Evolutionary conservation across 2,329 filamentous ascomycete genomes (phyloP).

Genomic region (Alternaria conjuncta): DNA sequence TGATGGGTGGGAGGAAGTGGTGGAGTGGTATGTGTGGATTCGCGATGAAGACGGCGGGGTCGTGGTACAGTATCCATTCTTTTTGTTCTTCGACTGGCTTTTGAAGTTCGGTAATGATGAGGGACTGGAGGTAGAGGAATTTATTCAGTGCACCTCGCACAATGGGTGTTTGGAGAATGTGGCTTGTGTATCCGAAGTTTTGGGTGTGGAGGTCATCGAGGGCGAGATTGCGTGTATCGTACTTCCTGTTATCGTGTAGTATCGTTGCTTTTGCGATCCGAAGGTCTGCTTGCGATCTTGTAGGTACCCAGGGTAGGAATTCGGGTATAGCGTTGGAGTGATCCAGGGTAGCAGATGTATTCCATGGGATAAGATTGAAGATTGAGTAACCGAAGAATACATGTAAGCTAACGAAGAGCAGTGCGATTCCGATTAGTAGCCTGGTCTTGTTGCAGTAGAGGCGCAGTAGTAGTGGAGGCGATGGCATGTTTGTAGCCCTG

Average conservation of each 20-base stretch:
- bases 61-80: slow-evolving; percentile 37
- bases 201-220: background rate
- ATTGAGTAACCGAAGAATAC: background rate
- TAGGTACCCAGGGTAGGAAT: background rate
- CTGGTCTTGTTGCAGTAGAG: background rate
- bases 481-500: background rate
- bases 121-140: slow-evolving; percentile 32
- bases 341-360: background rate
- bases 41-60: slow-evolving; percentile 33
- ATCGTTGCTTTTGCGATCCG: background rate
- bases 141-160: slow-evolving; percentile 48
- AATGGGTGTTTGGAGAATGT: slow-evolving; percentile 42
- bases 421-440: background rate
- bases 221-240: background rate
- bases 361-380: background rate
- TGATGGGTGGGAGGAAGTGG: slow-evolving; percentile 38
- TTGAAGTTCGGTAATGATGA: slow-evolving; percentile 34
- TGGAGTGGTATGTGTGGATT: slow-evolving; percentile 39
- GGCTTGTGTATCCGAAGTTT: slow-evolving; percentile 40
- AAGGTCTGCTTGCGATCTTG: background rate
- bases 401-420: background rate
- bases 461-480: background rate
- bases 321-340: background rate
- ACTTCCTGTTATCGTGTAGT: background rate
- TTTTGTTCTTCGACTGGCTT: slow-evolving; percentile 11